Evolutionary conservation across 331 rosid species (phyloP), one percentile per base, ranked within the genome.

Genomic region (Spiraea crenata): DNA sequence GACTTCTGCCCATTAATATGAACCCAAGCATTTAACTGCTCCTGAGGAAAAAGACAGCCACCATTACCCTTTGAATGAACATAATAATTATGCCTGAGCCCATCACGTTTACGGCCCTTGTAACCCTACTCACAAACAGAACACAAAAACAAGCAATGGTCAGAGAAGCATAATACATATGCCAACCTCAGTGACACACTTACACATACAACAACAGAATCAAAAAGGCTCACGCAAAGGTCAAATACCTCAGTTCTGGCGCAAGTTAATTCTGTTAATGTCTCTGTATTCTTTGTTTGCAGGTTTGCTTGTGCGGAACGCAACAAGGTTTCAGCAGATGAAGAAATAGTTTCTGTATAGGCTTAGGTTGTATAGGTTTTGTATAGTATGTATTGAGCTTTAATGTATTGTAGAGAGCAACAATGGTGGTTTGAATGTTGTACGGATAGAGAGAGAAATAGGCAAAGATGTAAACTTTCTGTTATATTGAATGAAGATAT

Each of bases 11-110:
- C 84, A 71, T 77, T 89, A 65, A 89, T 89, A 80, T 82, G 84
- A 51, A 75, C 67, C 95, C 91, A 89, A 72, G 95, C 95, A 84
- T 84, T 84, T 70, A 89, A 76, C 84, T 89, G 88, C 75, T 86
- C 91, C 74, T 86, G 86, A 48, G 88, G 89, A 70, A 89, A 92
- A 77, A 77, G 80, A 84, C 82, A 81, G 50, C 84, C 85, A 20
- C 72, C 80, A 70, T 19, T 80, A 58, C 81, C 77, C 64, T 67
- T 87, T 14, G 71, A 76, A 38, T 58, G 68, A 56, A 70, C 45
- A 62, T 41, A 48, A 15, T 54, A 46, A 51, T 74, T 79, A 69
- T 76, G 72, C 60, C 71, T 77, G 74, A 72, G 71, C 58, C 89
- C 91, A 77, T 86, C 95, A 62, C 77, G 69, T 65, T 78, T 86